Conservation (phyloP, 2,329 filamentous ascomycete species). For the Xylaria sp. region DNA sequence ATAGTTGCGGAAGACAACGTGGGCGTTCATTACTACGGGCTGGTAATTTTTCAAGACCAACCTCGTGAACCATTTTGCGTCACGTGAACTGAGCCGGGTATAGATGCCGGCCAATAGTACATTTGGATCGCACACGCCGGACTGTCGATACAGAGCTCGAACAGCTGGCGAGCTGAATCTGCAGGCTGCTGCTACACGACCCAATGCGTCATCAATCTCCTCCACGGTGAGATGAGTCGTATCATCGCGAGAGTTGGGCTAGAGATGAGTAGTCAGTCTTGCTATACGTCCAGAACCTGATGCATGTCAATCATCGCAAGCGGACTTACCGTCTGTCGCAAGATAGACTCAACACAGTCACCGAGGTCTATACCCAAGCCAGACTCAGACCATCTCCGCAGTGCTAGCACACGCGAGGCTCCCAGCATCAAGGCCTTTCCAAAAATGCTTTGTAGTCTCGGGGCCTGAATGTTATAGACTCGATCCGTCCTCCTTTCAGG, state of each 20-base stretch:
- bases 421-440: conserved; percentile 73
- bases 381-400: conserved; percentile 70
- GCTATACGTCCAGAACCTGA: no score
- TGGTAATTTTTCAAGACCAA: conserved; percentile 80
- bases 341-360: conserved; percentile 73
- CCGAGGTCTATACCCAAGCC: conserved; percentile 73
- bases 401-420: conserved; percentile 65
- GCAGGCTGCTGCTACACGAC: conserved; percentile 73
- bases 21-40: conserved; percentile 70
- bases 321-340: conserved; percentile 66
- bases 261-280: conserved; percentile 15
- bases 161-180: conserved; percentile 76
- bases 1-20: conserved; percentile 66
- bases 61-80: conserved; percentile 89
- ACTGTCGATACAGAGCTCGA: conserved; percentile 50
- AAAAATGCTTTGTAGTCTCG: conserved; percentile 72
- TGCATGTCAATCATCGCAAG: neutral
- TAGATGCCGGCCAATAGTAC: conserved; percentile 66
- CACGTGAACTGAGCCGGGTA: conserved; percentile 67
- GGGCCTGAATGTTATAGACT: conserved; percentile 75
- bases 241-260: conserved; percentile 57
- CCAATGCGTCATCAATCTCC: conserved; percentile 74
- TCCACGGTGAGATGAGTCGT: conserved; percentile 69
- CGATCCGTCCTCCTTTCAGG: conserved; percentile 81
- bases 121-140: conserved; percentile 50